Percentiles rank a stretch among this genome's conserved stretches.
phyloP scores from a whole-genome alignment of 2,329 filamentous ascomycete species.

The Ramularia collo-cygni region DNA sequence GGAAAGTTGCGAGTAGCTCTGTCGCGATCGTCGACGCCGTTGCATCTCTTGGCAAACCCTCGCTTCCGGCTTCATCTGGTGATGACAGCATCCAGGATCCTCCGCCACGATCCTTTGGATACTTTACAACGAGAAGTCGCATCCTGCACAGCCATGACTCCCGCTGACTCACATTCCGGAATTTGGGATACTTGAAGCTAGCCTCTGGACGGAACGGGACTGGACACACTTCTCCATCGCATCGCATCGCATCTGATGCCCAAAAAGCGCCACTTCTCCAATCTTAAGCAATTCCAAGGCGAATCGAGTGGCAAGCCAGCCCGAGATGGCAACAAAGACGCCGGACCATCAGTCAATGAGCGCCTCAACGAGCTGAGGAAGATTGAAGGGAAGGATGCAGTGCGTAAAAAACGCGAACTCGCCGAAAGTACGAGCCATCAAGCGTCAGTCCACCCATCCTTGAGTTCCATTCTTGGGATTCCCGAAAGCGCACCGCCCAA shows the following conservation, averaged over 20 bases:
- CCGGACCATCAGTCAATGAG: conserved; percentile 37
- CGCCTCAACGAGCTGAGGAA: conserved; percentile 41
- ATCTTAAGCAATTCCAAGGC: conserved; percentile 36
- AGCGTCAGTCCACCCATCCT: conserved; percentile 38
- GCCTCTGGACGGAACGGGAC: conserved; percentile 7
- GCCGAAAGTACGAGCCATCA: conserved; percentile 35
- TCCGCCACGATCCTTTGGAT: not conserved
- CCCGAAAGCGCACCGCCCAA: conserved; percentile 40
- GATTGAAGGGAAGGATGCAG: conserved; percentile 33
- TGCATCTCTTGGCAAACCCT: not conserved
- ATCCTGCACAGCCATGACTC: not conserved
- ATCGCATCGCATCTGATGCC: conserved; percentile 34
- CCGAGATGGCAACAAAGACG: conserved; percentile 20
- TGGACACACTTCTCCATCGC: conserved; percentile 1
- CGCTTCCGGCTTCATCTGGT: not conserved
- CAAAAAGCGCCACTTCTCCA: conserved; percentile 38
- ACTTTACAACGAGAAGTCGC: no score
- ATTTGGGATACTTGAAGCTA: conserved; percentile 1
- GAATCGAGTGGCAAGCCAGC: conserved; percentile 32
- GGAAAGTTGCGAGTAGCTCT: not conserved
- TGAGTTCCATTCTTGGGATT: conserved; percentile 40
- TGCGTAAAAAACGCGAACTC: conserved; percentile 36
- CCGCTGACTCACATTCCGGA: conserved; percentile 8
- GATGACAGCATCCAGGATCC: not conserved
- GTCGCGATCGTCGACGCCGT: not conserved